A percentile compares a stretch with the other conserved stretches of the same genome.
Conservation (phyloP, 768 basidiomycete species). For the Boletus fagicola region DNA sequence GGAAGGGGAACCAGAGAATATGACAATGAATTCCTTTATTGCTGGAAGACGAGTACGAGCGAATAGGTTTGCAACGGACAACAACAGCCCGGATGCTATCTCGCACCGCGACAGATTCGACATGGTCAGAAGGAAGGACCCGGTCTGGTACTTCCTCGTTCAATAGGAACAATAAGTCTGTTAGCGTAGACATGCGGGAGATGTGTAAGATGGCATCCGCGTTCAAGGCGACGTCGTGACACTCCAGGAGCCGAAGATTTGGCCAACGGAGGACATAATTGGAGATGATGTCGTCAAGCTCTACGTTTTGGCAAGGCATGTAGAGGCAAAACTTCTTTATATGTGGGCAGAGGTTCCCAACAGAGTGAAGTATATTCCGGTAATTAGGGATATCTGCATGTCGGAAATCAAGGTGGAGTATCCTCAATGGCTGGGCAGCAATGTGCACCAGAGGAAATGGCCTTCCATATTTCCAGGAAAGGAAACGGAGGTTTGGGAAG, state of each 20-base stretch:
- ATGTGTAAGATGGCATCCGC: too few relatives aligned
- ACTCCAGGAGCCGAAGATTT: neutral
- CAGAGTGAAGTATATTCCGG: neutral
- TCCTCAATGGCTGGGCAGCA: neutral
- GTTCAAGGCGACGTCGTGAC: too few relatives aligned
- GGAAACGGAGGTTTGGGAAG: neutral
- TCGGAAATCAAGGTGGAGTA: neutral
- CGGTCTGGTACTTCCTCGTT: neutral
- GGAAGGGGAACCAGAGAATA: neutral
- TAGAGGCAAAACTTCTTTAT: neutral
- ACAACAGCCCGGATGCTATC: neutral
- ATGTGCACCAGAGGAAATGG: neutral
- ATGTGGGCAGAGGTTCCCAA: neutral
- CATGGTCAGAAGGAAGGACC: neutral
- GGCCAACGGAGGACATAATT: slow-evolving; percentile 1
- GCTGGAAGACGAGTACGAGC: neutral
- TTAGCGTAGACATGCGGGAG: too few relatives aligned
- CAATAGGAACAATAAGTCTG: neutral
- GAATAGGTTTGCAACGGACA: neutral
- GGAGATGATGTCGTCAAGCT: neutral
- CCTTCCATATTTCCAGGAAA: neutral
- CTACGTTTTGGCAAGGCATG: neutral
- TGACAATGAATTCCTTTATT: neutral
- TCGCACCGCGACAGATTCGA: neutral
- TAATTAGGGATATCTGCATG: neutral